Percentiles rank a stretch among this genome's conserved stretches.
phyloP scores from a whole-genome alignment of 805 yeast species.

The Blastobotrys terrestris region DNA sequence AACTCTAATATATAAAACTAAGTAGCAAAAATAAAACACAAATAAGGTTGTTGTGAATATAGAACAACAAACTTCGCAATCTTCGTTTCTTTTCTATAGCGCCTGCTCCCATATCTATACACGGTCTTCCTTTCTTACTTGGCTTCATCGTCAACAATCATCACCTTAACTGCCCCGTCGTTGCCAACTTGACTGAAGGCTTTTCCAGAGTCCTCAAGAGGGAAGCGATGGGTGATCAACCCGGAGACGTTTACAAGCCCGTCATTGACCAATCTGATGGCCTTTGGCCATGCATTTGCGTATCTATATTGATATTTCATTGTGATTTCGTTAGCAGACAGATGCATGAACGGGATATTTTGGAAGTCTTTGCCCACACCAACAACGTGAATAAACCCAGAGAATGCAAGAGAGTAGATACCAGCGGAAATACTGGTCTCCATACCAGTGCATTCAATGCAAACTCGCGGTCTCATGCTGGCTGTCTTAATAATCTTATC shows the following conservation, averaged over 20 bases:
- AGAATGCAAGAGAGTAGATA: constrained; percentile 41
- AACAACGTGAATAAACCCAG: constrained; percentile 42
- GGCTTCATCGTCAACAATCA: constrained; percentile 34
- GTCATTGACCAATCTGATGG: constrained; percentile 39
- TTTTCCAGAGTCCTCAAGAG: constrained; percentile 40
- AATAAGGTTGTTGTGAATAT: too few species aligned
- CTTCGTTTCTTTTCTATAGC: too few species aligned
- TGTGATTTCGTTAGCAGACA: constrained; percentile 47
- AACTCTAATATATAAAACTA: too few species aligned
- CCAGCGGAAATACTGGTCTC: constrained; percentile 43
- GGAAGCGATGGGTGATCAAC: constrained; percentile 45
- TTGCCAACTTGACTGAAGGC: constrained; percentile 37
- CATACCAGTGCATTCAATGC: constrained; percentile 51
- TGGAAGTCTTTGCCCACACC: constrained; percentile 47
- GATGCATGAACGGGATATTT: constrained; percentile 50
- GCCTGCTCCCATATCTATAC: too few species aligned
- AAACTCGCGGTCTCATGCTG: constrained; percentile 39
- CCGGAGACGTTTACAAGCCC: constrained; percentile 39
- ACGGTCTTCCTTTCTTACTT: too few species aligned
- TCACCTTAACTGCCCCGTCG: constrained; percentile 43
- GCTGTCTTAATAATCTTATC: constrained; percentile 29
- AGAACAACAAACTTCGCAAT: too few species aligned
- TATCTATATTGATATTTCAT: constrained; percentile 49
- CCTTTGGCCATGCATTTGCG: constrained; percentile 54
- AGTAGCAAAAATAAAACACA: too few species aligned